These are phyloP conservation scores for Neonectria sp. DNA, from an alignment of 2,329 filamentous ascomycete species.

Conservation along the genomic window DNA sequence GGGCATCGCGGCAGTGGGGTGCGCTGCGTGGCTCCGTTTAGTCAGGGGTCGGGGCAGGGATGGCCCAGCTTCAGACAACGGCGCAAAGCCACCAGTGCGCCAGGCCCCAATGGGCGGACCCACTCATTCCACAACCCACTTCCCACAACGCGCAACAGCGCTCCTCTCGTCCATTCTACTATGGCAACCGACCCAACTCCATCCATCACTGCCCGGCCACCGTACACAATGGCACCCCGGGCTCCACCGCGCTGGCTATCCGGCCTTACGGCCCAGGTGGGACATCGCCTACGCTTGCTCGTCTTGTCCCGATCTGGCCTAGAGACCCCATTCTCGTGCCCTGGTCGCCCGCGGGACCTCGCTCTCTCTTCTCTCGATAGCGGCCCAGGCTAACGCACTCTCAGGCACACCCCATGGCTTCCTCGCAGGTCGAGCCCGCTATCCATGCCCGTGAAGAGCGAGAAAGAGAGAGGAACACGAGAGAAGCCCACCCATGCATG, in stretches of 20 bases:
- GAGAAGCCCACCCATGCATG: conserved; percentile 17
- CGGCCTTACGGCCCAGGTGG: conserved; percentile 4
- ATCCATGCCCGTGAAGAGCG: conserved; percentile 11
- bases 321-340: neutral
- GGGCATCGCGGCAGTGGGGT: conserved; percentile 5
- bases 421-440: conserved; percentile 6
- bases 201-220: neutral
- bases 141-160: neutral
- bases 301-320: conserved; percentile 23
- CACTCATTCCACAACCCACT: neutral
- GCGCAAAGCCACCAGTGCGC: conserved; percentile 20
- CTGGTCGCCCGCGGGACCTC: neutral
- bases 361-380: conserved; percentile 35
- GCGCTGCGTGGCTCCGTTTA: neutral
- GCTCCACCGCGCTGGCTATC: neutral
- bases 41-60: conserved; percentile 19
- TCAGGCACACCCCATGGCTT: conserved; percentile 31
- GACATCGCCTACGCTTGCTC: conserved; percentile 1
- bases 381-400: conserved; percentile 34
- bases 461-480: conserved; percentile 18
- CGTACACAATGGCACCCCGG: neutral
- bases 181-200: neutral
- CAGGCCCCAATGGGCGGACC: conserved; percentile 2
- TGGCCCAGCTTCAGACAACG: conserved; percentile 8
- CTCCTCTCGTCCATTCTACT: conserved; percentile 1